Percentiles rank a stretch among this genome's conserved stretches.
Conservation (phyloP, 2,329 filamentous ascomycete genomes). For the Aspergillus thermomutatus region DNA sequence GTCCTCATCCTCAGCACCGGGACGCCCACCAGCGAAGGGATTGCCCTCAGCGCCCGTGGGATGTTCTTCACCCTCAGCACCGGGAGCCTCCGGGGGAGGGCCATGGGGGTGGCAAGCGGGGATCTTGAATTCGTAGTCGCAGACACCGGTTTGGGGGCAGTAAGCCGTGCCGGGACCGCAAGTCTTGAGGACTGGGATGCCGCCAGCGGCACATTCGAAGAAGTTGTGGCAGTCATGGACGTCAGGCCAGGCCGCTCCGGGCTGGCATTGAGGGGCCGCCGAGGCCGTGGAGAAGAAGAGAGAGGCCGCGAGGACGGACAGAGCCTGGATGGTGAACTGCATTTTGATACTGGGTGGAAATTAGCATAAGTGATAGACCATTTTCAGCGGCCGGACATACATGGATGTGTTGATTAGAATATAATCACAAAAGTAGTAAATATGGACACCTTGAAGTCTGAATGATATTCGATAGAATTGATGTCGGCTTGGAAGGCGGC, state of each 20-base stretch:
- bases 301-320: neutral
- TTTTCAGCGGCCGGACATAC: neutral
- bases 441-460: neutral
- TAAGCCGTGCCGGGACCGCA: constrained; percentile 11
- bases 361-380: neutral
- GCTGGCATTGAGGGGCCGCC: neutral
- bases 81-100: neutral
- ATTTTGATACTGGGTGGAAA: neutral
- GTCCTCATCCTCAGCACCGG: too few relatives aligned
- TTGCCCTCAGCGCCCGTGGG: too few relatives aligned
- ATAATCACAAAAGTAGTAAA: neutral
- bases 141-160: constrained; percentile 3
- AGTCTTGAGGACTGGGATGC: constrained; percentile 7
- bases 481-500: neutral
- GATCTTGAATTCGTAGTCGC: constrained; percentile 5
- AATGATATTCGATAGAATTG: neutral
- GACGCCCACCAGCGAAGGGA: too few relatives aligned
- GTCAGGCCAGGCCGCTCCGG: constrained; percentile 6
- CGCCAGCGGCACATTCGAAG: constrained; percentile 8
- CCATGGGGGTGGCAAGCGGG: constrained; percentile 2
- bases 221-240: constrained; percentile 8
- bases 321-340: neutral
- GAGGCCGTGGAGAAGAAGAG: neutral
- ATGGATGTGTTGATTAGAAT: neutral
- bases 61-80: too few relatives aligned